Base-by-base conservation (phyloP, 306 rosid genomes). In the Lotus japonicus region DNA sequence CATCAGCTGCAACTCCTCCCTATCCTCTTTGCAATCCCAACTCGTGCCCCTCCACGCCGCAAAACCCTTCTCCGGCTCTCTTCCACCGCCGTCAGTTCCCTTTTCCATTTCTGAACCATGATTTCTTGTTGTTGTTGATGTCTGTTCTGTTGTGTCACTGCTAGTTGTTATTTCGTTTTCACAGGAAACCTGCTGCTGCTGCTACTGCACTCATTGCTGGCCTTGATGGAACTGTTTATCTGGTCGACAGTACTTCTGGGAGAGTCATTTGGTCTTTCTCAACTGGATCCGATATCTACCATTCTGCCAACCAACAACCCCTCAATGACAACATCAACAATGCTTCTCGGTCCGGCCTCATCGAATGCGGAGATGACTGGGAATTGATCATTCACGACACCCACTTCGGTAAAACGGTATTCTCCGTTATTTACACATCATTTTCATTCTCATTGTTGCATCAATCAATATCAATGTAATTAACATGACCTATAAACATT, bases 291-390 rank as follows among this genome's bases (percentile, higher is more conserved):
- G 82, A 89, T 2, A 75, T 90, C 49, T 82, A 87, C 54, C 67
- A 80, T 36, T 85, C 96, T 1, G 6, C 36, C 7, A 80, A 84
- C 58, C 88, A 82, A 35, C 79, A 84, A 65, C 35, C 82, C 43
- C 36, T 31, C 7, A 31, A 31, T 31, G 5, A 31, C 7, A 10
- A 4, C 38, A 41, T 52, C 9, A 48, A 36, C 31, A 72, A 73
- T 26, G 48, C 53, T 2, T 76, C 78, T 23, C 36, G 36, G 7
- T 31, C 36, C 0, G 49, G 70, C 1, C 80, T 71, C 65, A 56
- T 87, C 17, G 91, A 90, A 45, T 81, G 80, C 6, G 96, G 89
- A 19, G 91, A 87, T 49, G 89, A 87, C 42, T 88, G 96, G 88
- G 74, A 53, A 11, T 64, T 90, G 56, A 84, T 84, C 46, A 2